Percentiles rank a stretch among this genome's conserved stretches.
phyloP scores from a whole-genome alignment of 768 basidiomycete genomes.

The Leccinum fibrillosum region DNA sequence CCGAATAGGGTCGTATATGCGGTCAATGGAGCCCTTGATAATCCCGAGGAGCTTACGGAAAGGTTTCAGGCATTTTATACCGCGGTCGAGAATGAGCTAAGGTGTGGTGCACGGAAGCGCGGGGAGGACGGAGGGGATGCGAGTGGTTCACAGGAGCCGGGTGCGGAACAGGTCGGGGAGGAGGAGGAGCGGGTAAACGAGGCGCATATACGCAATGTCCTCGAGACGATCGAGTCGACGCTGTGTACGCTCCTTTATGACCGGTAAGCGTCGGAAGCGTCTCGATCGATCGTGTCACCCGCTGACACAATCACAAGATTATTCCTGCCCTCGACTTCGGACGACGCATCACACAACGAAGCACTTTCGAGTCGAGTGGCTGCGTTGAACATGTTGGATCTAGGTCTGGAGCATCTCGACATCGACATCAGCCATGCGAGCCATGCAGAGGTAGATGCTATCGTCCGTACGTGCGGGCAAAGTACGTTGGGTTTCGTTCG shows the following conservation, averaged over 20 bases:
- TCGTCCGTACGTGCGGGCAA: constrained; percentile 74
- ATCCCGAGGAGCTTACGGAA: constrained; percentile 49
- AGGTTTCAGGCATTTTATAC: constrained; percentile 71
- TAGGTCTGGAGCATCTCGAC: constrained; percentile 86
- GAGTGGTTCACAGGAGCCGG: constrained; percentile 14
- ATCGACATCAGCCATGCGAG: constrained; percentile 62
- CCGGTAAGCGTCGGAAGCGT: constrained; percentile 40
- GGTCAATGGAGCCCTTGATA: constrained; percentile 40
- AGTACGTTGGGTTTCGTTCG: constrained; percentile 44
- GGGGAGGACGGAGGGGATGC: constrained; percentile 10
- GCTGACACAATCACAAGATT: constrained; percentile 43
- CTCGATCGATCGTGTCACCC: neutral
- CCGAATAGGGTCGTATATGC: constrained; percentile 29
- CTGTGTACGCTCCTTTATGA: constrained; percentile 82
- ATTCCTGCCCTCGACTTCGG: constrained; percentile 70
- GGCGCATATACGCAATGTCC: constrained; percentile 49
- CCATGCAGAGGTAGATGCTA: constrained; percentile 49
- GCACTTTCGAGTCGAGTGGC: constrained; percentile 86
- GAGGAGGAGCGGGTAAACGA: constrained; percentile 40
- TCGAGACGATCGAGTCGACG: constrained; percentile 72
- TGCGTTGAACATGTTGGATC: constrained; percentile 87
- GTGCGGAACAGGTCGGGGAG: constrained; percentile 9
- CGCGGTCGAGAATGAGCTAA: constrained; percentile 62
- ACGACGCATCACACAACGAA: constrained; percentile 86
- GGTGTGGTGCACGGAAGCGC: constrained; percentile 15